These are phyloP conservation scores for Euphrasia arctica DNA, from an alignment of 305 asterid species.

Conservation along the genomic window DNA sequence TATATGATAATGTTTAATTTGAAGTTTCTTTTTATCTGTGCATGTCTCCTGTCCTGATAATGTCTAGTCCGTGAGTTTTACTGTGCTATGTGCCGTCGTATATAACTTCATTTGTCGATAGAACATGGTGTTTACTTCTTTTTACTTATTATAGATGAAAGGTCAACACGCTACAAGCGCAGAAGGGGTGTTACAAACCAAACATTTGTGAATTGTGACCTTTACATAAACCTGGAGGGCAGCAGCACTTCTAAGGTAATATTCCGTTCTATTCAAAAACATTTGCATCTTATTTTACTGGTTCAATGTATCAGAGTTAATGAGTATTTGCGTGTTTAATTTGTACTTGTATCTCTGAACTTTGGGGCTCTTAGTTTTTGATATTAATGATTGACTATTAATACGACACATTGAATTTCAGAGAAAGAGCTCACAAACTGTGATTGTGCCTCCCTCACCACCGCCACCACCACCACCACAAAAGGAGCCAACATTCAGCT, in stretches of 20 bases:
- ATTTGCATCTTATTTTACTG: background rate
- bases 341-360: no score
- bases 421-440: constrained; percentile 35
- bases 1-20: background rate
- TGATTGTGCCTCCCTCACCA: constrained; percentile 17
- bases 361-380: no score
- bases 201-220: constrained; percentile 47
- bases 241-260: constrained; percentile 53
- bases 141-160: constrained; percentile 49
- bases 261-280: background rate
- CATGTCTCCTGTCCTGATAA: background rate
- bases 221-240: constrained; percentile 66
- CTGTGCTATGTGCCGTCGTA: background rate
- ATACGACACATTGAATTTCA: constrained; percentile 23
- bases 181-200: constrained; percentile 48
- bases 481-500: constrained; percentile 64
- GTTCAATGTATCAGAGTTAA: background rate
- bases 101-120: background rate
- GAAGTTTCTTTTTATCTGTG: no score
- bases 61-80: background rate
- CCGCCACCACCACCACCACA: constrained; percentile 47
- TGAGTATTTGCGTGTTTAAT: no score
- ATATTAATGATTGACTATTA: background rate
- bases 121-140: constrained; percentile 1
- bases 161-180: constrained; percentile 47